Conservation (phyloP, 106 monocot species). For the Xerophyta viscosa region DNA sequence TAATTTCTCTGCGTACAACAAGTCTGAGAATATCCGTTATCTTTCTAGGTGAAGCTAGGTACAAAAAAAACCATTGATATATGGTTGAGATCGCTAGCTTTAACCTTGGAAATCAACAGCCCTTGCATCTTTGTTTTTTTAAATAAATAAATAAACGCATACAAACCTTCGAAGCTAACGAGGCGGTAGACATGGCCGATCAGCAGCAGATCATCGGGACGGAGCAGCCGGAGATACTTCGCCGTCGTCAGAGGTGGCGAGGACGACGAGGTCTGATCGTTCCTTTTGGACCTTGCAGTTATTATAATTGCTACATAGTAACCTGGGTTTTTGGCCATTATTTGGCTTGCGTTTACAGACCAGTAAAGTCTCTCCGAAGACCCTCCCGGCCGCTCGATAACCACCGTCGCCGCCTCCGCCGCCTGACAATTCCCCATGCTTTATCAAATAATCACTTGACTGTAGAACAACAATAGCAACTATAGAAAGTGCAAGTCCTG, state of each 20-base stretch:
- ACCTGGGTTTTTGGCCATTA: conserved; percentile 11
- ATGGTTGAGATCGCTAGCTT: too few relatives aligned
- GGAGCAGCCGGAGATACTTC: conserved; percentile 7
- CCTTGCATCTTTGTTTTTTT: too few relatives aligned
- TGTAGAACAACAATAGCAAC: too few relatives aligned
- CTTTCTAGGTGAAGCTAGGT: too few relatives aligned
- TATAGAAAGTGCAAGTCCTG: too few relatives aligned
- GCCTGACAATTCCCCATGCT: conserved; percentile 23
- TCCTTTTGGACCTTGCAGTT: not conserved
- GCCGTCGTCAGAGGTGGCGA: not conserved
- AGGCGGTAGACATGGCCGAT: conserved; percentile 16
- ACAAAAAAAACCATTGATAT: too few relatives aligned
- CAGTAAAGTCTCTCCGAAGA: conserved; percentile 8
- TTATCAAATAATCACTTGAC: too few relatives aligned
- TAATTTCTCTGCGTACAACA: too few relatives aligned
- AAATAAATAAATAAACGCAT: not conserved
- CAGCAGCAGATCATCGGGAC: conserved; percentile 9
- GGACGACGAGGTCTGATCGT: not conserved
- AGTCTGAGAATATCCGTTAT: too few relatives aligned
- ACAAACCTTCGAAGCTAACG: conserved; percentile 13
- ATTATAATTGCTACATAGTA: conserved; percentile 9
- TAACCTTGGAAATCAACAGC: too few relatives aligned
- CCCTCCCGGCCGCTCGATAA: conserved; percentile 7
- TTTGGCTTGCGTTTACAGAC: conserved; percentile 8
- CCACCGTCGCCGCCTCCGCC: conserved; percentile 21